Percentiles rank a stretch among this genome's conserved stretches.
These are phyloP conservation scores for Chrysoporthe deuterocubensis DNA, from an alignment of 2,329 filamentous ascomycete species.

Conservation along the genomic window DNA sequence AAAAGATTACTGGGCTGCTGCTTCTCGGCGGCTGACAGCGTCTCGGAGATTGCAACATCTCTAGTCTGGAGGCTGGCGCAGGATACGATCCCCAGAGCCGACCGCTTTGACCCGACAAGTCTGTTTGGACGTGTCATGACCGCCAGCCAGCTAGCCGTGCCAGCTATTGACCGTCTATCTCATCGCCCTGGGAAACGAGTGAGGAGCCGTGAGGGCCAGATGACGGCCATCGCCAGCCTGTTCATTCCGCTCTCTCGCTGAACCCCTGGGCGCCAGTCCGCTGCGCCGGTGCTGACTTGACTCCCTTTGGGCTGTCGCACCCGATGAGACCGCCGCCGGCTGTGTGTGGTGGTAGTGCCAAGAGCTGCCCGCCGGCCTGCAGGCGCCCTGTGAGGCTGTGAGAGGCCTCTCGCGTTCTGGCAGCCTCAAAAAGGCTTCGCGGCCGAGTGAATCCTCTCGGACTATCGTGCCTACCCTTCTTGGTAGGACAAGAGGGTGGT, in stretches of 20 bases:
- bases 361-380: background rate
- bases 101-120: constrained; percentile 1
- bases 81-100: constrained; percentile 2
- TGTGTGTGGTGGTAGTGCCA: background rate
- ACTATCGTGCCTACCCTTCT: constrained; percentile 9
- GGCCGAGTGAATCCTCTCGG: background rate
- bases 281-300: background rate
- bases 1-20: background rate
- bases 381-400: background rate
- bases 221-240: background rate
- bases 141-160: too few relatives aligned
- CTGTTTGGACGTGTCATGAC: background rate
- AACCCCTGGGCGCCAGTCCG: background rate
- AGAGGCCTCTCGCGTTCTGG: background rate
- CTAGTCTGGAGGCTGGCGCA: background rate
- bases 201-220: background rate
- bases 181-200: background rate
- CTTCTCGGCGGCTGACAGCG: background rate
- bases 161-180: too few relatives aligned
- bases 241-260: background rate
- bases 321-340: background rate
- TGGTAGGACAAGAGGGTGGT: background rate
- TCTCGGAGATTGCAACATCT: constrained; percentile 1
- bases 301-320: background rate
- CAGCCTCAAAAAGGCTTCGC: background rate